These are phyloP conservation scores for Naganishia vaughanmartiniae DNA, from an alignment of 768 basidiomycete species.

Conservation along the genomic window DNA sequence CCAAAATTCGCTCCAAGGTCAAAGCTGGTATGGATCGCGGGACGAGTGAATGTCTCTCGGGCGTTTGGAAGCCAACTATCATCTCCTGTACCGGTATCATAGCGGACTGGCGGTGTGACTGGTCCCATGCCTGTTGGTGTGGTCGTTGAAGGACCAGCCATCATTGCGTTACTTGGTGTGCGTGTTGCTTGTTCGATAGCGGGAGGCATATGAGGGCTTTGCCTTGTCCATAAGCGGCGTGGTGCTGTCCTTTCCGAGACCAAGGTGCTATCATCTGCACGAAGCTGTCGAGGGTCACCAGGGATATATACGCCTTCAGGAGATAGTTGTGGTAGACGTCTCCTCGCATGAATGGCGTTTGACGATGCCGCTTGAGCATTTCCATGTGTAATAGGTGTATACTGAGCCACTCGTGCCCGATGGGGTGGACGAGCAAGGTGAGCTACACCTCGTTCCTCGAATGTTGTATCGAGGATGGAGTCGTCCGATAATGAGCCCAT, in stretches of 20 bases:
- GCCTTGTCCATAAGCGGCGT: neutral
- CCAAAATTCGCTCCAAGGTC: neutral
- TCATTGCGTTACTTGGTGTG: neutral
- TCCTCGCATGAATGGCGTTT: neutral
- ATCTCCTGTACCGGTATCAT: neutral
- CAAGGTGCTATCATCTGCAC: neutral
- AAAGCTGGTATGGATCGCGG: neutral
- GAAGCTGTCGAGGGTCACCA: neutral
- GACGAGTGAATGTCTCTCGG: neutral
- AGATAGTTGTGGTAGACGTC: neutral
- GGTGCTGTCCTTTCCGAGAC: neutral
- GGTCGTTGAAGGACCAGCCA: no score
- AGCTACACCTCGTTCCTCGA: neutral
- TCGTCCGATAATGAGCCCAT: neutral
- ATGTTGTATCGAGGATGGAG: slow-evolving; percentile 6
- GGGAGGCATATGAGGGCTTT: neutral
- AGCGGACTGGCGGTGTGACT: neutral
- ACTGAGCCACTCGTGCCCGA: neutral
- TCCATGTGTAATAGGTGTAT: neutral
- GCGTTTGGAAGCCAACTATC: neutral
- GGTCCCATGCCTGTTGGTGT: no score
- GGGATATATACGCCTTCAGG: neutral
- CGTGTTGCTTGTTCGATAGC: neutral
- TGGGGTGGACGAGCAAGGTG: neutral
- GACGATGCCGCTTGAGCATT: neutral